Percentiles rank a stretch among this genome's conserved stretches.
Conservation (phyloP, 768 basidiomycete genomes). For the Tephrocybe rancida region DNA sequence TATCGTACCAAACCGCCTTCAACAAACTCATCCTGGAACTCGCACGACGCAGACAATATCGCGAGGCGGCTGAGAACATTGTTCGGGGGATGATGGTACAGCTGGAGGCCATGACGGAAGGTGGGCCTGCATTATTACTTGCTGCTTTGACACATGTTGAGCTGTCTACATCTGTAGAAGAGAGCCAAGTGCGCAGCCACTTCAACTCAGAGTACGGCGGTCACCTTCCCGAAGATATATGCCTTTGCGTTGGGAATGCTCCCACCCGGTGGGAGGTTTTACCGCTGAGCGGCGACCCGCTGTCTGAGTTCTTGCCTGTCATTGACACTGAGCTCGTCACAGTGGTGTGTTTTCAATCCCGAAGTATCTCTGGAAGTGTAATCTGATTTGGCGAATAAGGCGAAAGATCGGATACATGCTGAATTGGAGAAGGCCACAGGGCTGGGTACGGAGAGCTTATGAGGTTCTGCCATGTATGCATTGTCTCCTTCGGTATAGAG, state of each 20-base stretch:
- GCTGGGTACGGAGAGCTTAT: conserved; percentile 7
- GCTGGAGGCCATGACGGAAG: conserved; percentile 65
- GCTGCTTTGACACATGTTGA: conserved; percentile 2
- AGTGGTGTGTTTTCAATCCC: conserved; percentile 34
- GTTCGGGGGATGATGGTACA: conserved; percentile 68
- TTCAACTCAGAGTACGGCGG: conserved; percentile 78
- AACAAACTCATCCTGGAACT: conserved; percentile 76
- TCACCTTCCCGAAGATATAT: conserved; percentile 79
- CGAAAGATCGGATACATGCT: conserved; percentile 13
- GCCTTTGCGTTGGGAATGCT: conserved; percentile 71
- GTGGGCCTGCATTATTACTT: conserved; percentile 36
- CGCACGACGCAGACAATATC: conserved; percentile 64
- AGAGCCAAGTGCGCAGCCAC: conserved; percentile 58
- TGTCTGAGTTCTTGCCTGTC: conserved; percentile 58
- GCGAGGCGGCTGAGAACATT: conserved; percentile 65
- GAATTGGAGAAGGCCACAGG: conserved; percentile 12
- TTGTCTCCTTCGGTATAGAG: no score
- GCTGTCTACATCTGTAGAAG: conserved; percentile 48
- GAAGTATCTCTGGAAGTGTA: not conserved
- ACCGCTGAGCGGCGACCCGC: conserved; percentile 53
- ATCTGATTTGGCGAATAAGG: not conserved
- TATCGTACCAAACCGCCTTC: conserved; percentile 73
- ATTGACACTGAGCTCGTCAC: conserved; percentile 61
- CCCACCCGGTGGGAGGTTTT: conserved; percentile 75
- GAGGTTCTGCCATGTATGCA: not conserved